Conservation (phyloP, 805 yeast genomes). For the Saturnispora zaruensis region DNA sequence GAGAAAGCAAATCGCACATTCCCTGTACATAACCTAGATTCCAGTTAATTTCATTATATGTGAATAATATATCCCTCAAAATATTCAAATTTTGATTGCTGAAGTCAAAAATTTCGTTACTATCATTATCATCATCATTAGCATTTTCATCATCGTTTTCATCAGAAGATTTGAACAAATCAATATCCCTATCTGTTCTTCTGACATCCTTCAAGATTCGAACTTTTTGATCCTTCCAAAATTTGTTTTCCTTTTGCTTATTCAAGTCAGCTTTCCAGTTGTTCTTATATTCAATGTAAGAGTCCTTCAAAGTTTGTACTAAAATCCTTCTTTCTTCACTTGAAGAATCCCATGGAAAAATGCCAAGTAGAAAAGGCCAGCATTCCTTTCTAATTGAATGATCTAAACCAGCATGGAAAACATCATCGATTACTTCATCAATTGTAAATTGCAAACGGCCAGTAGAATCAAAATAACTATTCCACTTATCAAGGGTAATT, state of each 20-base stretch:
- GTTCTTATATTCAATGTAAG: constrained; percentile 45
- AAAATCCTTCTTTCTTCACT: constrained; percentile 56
- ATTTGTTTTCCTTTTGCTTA: constrained; percentile 45
- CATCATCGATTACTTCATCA: constrained; percentile 67
- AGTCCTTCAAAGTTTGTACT: constrained; percentile 43
- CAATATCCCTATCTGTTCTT: constrained; percentile 77
- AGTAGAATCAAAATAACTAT: constrained; percentile 64
- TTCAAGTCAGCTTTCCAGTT: constrained; percentile 63
- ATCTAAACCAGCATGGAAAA: constrained; percentile 84
- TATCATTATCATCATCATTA: constrained; percentile 25
- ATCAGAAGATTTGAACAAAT: constrained; percentile 39
- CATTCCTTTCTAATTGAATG: constrained; percentile 57
- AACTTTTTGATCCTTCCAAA: constrained; percentile 82
- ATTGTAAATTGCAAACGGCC: constrained; percentile 71
- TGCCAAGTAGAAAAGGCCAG: constrained; percentile 79
- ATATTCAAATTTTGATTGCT: constrained; percentile 65
- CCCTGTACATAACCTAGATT: constrained; percentile 96
- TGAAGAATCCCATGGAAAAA: constrained; percentile 85
- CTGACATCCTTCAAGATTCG: constrained; percentile 91
- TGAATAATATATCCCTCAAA: constrained; percentile 69
- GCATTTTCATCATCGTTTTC: constrained; percentile 28
- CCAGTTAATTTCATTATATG: constrained; percentile 76
- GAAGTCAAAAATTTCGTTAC: constrained; percentile 52
- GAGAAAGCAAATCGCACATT: constrained; percentile 89
- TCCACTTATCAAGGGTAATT: constrained; percentile 72